Evolutionary conservation across 1,284 basidiomycete species (phyloP).

Genomic region (Naganishia liquefaciens): DNA sequence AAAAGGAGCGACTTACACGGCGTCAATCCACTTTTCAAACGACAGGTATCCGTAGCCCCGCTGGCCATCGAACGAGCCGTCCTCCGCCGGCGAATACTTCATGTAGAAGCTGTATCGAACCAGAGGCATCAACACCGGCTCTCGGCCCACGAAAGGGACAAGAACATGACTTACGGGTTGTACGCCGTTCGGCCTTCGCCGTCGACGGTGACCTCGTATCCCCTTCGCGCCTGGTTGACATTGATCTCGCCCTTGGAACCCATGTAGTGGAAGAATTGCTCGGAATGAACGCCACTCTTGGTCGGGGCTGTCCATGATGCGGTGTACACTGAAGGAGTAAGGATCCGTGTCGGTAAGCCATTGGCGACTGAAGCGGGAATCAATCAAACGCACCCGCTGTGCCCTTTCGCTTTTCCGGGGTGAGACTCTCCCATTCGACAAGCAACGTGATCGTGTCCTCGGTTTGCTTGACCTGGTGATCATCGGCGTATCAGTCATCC

Average conservation of each 20-base stretch:
- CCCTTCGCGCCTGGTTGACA: conserved; percentile 89
- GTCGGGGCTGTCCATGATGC: conserved; percentile 67
- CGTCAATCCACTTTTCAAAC: conserved; percentile 85
- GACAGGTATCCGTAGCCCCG: conserved; percentile 85
- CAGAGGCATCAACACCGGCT: background rate
- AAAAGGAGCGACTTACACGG: conserved; percentile 28
- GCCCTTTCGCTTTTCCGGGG: conserved; percentile 64
- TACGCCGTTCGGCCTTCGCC: conserved; percentile 72
- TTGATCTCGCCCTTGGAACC: conserved; percentile 86
- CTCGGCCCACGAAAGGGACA: no score
- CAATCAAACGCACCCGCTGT: conserved; percentile 41
- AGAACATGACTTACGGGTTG: conserved; percentile 25
- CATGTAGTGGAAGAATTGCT: conserved; percentile 94
- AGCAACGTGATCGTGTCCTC: conserved; percentile 93
- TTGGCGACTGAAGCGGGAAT: background rate
- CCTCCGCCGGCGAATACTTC: conserved; percentile 89
- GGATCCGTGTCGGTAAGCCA: background rate
- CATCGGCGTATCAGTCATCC: background rate
- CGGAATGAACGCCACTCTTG: conserved; percentile 66
- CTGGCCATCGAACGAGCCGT: conserved; percentile 88
- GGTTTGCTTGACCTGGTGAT: conserved; percentile 58
- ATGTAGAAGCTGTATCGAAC: conserved; percentile 81
- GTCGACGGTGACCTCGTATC: conserved; percentile 82
- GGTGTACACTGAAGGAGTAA: conserved; percentile 67
- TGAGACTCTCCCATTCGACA: conserved; percentile 83